Evolutionary conservation across 176 grass and related monocot genomes (phyloP).

Genomic region (Oryza meridionalis): DNA sequence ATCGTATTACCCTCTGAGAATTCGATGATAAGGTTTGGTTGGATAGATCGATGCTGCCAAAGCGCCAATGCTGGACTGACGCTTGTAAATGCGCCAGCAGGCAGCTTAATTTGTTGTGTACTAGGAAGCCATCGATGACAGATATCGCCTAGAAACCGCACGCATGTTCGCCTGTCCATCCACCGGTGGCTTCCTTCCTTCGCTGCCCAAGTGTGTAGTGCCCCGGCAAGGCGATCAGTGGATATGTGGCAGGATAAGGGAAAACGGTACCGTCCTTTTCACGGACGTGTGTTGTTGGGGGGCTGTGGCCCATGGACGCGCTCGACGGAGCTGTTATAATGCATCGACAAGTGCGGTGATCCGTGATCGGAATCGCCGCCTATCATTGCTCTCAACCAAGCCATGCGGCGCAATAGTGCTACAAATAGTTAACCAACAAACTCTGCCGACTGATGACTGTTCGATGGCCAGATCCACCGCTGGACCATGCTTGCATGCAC

Average conservation of each 20-base stretch:
- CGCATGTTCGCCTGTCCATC: neutral
- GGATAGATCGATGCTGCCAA: neutral
- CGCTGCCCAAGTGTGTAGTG: neutral
- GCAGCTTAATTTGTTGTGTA: neutral
- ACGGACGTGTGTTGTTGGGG: neutral
- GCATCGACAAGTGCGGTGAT: conserved; percentile 3
- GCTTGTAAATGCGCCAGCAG: neutral
- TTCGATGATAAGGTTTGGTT: neutral
- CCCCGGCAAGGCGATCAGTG: neutral
- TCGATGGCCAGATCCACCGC: neutral
- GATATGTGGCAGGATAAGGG: neutral
- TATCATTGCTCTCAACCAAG: conserved; percentile 19
- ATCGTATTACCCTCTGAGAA: neutral
- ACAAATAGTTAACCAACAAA: neutral
- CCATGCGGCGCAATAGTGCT: neutral
- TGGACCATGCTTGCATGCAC: neutral
- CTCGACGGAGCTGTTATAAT: neutral
- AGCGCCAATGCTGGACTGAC: neutral
- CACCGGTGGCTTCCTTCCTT: neutral
- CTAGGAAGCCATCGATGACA: neutral
- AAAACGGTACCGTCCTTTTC: neutral
- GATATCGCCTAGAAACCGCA: neutral
- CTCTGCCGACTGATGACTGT: too few relatives aligned
- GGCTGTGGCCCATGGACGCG: neutral
- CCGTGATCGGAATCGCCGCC: neutral